Evolutionary conservation across 768 basidiomycete species (phyloP).

Genomic region (Pholiota conissans): DNA sequence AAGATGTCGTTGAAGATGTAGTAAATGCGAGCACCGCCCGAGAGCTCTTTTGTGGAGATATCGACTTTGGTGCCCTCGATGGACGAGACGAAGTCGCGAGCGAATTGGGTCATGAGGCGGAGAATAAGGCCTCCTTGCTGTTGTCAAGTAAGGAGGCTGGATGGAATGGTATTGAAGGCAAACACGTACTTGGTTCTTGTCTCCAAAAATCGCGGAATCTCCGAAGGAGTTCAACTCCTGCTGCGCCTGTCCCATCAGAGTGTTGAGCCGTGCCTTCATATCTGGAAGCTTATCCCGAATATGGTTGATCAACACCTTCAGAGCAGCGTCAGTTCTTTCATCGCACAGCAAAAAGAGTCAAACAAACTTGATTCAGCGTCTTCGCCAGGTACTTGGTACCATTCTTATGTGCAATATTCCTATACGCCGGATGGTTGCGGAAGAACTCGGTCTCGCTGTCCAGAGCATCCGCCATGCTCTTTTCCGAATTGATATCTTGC

Average conservation of each 20-base stretch:
- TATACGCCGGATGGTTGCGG: slow-evolving; percentile 82
- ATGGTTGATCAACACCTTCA: slow-evolving; percentile 89
- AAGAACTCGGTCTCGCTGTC: slow-evolving; percentile 92
- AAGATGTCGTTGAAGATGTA: slow-evolving; percentile 99
- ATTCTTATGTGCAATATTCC: slow-evolving; percentile 95
- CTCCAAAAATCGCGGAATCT: slow-evolving; percentile 88
- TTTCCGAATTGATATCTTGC: slow-evolving; percentile 90
- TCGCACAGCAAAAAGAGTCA: not conserved
- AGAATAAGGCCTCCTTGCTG: slow-evolving; percentile 88
- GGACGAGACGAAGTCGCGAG: slow-evolving; percentile 93
- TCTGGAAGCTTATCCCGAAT: slow-evolving; percentile 98
- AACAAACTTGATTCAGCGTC: slow-evolving; percentile 84
- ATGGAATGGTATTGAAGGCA: not conserved
- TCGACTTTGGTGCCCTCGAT: slow-evolving; percentile 97
- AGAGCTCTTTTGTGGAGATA: slow-evolving; percentile 97
- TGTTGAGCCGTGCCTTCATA: slow-evolving; percentile 98
- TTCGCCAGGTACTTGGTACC: slow-evolving; percentile 96
- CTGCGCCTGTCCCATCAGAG: slow-evolving; percentile 97
- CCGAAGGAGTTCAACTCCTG: slow-evolving; percentile 98
- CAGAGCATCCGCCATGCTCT: slow-evolving; percentile 82
- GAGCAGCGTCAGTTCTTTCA: not conserved
- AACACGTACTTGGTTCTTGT: slow-evolving; percentile 71
- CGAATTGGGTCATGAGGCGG: slow-evolving; percentile 98
- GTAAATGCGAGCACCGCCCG: slow-evolving; percentile 96
- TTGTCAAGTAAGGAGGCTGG: slow-evolving; percentile 11